Evolutionary conservation across 169 alveolate species (phyloP).

Genomic region (Babesia bigemina): DNA sequence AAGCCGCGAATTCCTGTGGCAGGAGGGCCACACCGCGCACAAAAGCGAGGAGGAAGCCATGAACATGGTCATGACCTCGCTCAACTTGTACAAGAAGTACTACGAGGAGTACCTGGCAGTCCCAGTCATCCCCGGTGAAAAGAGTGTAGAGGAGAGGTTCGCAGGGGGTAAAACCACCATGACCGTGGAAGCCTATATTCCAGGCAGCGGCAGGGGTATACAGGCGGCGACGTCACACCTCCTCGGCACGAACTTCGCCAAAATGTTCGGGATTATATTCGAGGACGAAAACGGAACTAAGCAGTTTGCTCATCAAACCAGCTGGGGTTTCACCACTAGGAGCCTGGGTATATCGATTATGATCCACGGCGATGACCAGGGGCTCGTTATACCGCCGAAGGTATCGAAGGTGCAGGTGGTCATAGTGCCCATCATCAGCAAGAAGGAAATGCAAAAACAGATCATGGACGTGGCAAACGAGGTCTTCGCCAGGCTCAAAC

Average conservation of each 20-base stretch:
- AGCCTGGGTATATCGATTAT: conserved; percentile 94
- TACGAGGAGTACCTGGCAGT: conserved; percentile 97
- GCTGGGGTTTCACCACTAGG: conserved; percentile 99
- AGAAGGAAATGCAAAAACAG: conserved; percentile 71
- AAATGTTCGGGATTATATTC: conserved; percentile 95
- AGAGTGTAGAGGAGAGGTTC: conserved; percentile 96
- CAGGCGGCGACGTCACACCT: conserved; percentile 98
- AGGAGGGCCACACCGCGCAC: conserved; percentile 99
- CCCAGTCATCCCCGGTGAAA: conserved; percentile 98
- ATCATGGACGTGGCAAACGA: conserved; percentile 76
- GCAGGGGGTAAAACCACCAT: conserved; percentile 99
- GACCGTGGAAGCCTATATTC: conserved; percentile 95
- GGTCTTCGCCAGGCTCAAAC: neutral
- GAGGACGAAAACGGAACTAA: conserved; percentile 90
- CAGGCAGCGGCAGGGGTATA: conserved; percentile 98
- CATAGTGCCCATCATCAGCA: conserved; percentile 91
- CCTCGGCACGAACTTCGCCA: conserved; percentile 98
- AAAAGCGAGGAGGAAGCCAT: conserved; percentile 95
- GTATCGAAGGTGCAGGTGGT: conserved; percentile 95
- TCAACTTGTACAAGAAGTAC: conserved; percentile 88
- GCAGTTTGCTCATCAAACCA: conserved; percentile 93
- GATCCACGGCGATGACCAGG: conserved; percentile 98
- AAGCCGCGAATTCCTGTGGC: conserved; percentile 99
- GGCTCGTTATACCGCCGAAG: conserved; percentile 97
- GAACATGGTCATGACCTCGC: conserved; percentile 87